Percentiles rank a stretch among this genome's conserved stretches.
phyloP scores from a whole-genome alignment of 1,139 yeast genomes.

The Wickerhamiella infanticola region DNA sequence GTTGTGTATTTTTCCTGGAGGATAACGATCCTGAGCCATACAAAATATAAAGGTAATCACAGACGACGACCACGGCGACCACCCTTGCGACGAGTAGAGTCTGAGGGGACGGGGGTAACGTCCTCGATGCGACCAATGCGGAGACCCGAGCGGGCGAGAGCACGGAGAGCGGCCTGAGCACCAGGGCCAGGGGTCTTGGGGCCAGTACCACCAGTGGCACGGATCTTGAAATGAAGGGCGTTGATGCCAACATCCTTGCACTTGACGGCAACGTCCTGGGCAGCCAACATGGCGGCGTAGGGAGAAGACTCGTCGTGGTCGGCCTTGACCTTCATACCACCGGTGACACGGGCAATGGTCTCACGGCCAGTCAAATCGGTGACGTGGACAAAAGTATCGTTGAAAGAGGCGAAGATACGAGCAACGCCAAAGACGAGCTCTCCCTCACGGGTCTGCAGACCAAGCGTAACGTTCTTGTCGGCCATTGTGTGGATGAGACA shows the following conservation, averaged over 20 bases:
- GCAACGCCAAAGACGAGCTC: conserved; percentile 99
- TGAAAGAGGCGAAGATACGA: conserved; percentile 97
- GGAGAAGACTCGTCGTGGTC: conserved; percentile 99
- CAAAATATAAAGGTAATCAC: conserved; percentile 30
- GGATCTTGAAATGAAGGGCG: conserved; percentile 98
- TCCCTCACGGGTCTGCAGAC: conserved; percentile 84
- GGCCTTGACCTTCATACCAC: conserved; percentile 99
- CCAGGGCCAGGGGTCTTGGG: conserved; percentile 99
- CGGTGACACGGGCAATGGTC: conserved; percentile 99
- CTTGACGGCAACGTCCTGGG: conserved; percentile 97
- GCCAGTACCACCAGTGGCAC: conserved; percentile 99
- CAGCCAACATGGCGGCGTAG: conserved; percentile 99
- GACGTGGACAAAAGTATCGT: conserved; percentile 99
- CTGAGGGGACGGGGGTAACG: conserved; percentile 99
- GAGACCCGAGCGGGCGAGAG: conserved; percentile 99
- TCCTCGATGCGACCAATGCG: conserved; percentile 99
- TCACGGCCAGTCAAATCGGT: conserved; percentile 99
- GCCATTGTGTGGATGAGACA: conserved; percentile 3
- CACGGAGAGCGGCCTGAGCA: conserved; percentile 99
- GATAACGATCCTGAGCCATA: conserved; percentile 2
- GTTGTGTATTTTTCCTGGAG: conserved; percentile 1
- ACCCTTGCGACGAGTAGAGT: conserved; percentile 99
- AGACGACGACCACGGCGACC: conserved; percentile 99
- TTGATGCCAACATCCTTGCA: conserved; percentile 99
- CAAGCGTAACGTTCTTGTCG: conserved; percentile 43